Evolutionary conservation across 306 rosid genomes (phyloP).

Genomic region (Astragalus membranaceus): DNA sequence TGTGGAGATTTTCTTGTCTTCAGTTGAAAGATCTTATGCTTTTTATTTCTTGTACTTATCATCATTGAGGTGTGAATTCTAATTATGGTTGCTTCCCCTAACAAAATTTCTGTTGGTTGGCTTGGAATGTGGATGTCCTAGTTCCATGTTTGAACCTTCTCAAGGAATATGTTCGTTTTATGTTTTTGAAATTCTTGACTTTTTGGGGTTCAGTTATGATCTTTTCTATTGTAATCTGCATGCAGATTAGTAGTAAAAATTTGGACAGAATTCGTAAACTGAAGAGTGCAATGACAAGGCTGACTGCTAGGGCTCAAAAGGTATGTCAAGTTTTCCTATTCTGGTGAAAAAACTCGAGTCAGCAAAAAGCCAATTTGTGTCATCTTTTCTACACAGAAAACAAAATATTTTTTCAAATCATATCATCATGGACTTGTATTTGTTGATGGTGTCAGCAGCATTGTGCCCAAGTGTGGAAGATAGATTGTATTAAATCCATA

Average conservation of each 20-base stretch:
- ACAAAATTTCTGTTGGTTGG: neutral
- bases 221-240: conserved; percentile 25
- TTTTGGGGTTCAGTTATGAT: neutral
- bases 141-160: conserved; percentile 13
- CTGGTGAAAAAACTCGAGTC: neutral
- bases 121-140: neutral
- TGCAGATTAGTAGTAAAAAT: conserved; percentile 91
- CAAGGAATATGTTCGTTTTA: neutral
- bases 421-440: neutral
- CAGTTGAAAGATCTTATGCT: neutral
- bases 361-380: neutral
- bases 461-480: neutral
- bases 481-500: neutral
- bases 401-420: neutral
- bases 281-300: conserved; percentile 96
- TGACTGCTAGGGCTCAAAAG: conserved; percentile 97
- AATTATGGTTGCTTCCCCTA: neutral
- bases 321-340: conserved; percentile 27
- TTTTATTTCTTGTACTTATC: conserved; percentile 2
- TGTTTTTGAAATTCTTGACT: neutral
- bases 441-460: neutral
- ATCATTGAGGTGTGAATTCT: conserved; percentile 5
- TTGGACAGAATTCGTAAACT: conserved; percentile 93
- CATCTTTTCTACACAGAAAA: neutral
- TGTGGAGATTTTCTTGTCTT: neutral